A percentile compares a stretch with the other conserved stretches of the same genome.
These are phyloP conservation scores for Malassezia psittaci DNA, from an alignment of 1,284 basidiomycete genomes.

Conservation along the genomic window DNA sequence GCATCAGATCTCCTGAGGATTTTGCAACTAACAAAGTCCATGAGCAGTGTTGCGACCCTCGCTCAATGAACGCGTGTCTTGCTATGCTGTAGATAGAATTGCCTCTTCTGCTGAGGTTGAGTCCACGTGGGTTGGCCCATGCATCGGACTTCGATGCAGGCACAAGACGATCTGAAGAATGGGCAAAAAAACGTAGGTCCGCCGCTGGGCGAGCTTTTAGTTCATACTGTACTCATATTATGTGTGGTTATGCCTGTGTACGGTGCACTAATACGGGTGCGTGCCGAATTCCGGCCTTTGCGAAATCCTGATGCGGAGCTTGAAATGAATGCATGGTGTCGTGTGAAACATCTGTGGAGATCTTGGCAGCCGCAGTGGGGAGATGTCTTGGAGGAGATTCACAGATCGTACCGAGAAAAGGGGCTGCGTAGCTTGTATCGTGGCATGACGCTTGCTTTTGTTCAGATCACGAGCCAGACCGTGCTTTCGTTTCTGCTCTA, in stretches of 20 bases:
- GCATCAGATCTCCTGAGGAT: no score
- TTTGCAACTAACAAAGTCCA: no score
- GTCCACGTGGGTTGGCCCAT: constrained; percentile 1
- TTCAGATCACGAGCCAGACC: neutral
- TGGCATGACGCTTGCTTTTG: constrained; percentile 19
- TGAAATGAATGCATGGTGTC: neutral
- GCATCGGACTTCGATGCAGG: neutral
- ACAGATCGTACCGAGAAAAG: constrained; percentile 8
- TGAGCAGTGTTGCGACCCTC: no score
- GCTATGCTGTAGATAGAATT: no score
- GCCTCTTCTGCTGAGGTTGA: no score
- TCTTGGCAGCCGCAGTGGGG: neutral
- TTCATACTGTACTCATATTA: neutral
- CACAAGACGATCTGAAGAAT: neutral
- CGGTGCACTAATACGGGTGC: constrained; percentile 34
- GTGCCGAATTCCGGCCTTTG: constrained; percentile 29
- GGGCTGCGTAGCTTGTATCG: constrained; percentile 42
- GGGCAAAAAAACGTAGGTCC: neutral
- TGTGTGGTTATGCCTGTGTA: constrained; percentile 24
- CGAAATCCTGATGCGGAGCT: neutral
- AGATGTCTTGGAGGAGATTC: neutral
- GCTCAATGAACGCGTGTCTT: no score
- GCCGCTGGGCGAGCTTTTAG: neutral
- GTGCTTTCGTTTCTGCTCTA: constrained; percentile 4
- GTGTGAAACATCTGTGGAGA: neutral